Conservation (phyloP, 495 filamentous ascomycete species). For the Annulohypoxylon stygium region DNA sequence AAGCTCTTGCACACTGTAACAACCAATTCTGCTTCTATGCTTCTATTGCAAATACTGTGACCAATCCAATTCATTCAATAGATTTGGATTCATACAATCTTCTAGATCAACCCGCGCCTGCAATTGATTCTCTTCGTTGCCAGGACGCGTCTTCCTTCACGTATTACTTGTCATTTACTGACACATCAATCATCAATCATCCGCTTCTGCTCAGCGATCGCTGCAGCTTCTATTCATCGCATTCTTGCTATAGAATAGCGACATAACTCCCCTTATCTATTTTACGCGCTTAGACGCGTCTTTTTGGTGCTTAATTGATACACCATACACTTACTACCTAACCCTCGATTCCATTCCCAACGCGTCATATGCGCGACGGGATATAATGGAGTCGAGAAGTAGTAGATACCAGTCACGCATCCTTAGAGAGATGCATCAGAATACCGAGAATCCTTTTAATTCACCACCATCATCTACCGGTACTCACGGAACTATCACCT, state of each 20-base stretch:
- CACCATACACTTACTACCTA: constrained; percentile 20
- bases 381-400: constrained; percentile 47
- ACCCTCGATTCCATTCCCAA: constrained; percentile 37
- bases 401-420: constrained; percentile 53
- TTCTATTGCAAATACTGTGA: constrained; percentile 26
- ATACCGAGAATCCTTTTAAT: constrained; percentile 61
- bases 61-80: constrained; percentile 26
- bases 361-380: constrained; percentile 35
- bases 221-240: constrained; percentile 19
- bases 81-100: constrained; percentile 2
- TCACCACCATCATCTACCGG: constrained; percentile 66
- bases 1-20: constrained; percentile 21
- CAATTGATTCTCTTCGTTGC: constrained; percentile 27
- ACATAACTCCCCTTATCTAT: constrained; percentile 8
- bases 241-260: constrained; percentile 2
- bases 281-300: constrained; percentile 27
- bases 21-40: constrained; percentile 33
- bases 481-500: constrained; percentile 64
- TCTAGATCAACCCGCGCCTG: constrained; percentile 8
- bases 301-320: constrained; percentile 39
- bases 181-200: not conserved
- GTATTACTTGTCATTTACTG: not conserved
- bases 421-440: constrained; percentile 55
- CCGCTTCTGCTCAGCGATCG: constrained; percentile 24
- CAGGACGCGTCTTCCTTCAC: constrained; percentile 11